Evolutionary conservation across 306 rosid genomes (phyloP), one percentile per base, ranked within the genome.

Genomic region (Begonia fuchsioides): DNA sequence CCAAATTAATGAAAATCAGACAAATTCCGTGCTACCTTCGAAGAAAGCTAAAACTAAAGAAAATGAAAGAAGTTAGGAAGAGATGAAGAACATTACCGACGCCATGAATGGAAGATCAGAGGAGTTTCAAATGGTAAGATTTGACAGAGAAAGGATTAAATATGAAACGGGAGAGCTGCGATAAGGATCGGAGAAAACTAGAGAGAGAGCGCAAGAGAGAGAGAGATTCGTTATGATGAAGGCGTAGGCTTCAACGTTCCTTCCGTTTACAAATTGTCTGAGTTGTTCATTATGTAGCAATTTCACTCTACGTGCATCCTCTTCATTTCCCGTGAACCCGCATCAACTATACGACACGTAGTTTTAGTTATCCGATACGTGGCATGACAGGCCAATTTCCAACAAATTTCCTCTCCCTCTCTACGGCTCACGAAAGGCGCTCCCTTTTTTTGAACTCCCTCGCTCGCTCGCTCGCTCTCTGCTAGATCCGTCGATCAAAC

Each of bases 51-150:
- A 39, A 58, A 51, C 2, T 10, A 47, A 12, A 11, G 52, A 45
- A 15, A 2, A 15, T 1, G 20, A 18, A 43, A 46, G 14, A 44
- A 20, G 32, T 20, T 2, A 53, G 50, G 32, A 5, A 55, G 17
- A 13, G 44, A 40, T 17, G 18, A 38, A 45, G 44, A 58, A 19
- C 50, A 26, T 49, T 69, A 81, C 92, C 77, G 80, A 65, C 47
- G 90, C 75, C 92, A 77, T 77, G 56, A 57, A 15, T 13, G 71
- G 63, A 57, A 48, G 38, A 53, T 45, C 47, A 58, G 17, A 44
- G 26, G 60, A 43, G 76, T 58, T 39, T 61, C 32, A 12, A 15
- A 47, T 38, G 50, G 44, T 6, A 6, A 44, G 65, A 14, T 49
- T 45, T 54, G 52, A 17, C 41, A 41, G 57, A 48, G 65, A 32